Evolutionary conservation across 306 rosid genomes (phyloP).

Genomic region (Parietaria judaica): DNA sequence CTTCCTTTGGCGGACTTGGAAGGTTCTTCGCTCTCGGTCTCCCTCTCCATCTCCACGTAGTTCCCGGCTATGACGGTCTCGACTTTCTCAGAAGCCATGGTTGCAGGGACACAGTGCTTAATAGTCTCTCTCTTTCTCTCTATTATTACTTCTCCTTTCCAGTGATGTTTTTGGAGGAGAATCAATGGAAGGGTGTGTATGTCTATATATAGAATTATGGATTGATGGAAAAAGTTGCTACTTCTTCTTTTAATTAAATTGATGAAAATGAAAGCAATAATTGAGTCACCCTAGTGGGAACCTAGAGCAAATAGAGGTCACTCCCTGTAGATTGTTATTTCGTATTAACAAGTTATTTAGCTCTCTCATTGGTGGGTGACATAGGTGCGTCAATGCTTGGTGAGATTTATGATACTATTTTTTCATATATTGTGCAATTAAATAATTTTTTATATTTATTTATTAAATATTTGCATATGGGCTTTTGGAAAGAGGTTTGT

Average conservation of each 20-base stretch:
- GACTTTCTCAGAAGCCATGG: slow-evolving; percentile 95
- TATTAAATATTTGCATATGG: slow-evolving; percentile 11
- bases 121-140: neutral
- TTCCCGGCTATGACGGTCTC: slow-evolving; percentile 92
- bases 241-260: slow-evolving; percentile 8
- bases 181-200: slow-evolving; percentile 25
- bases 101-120: neutral
- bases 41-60: slow-evolving; percentile 90
- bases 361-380: slow-evolving; percentile 15
- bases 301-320: slow-evolving; percentile 28
- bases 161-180: slow-evolving; percentile 11
- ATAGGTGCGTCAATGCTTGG: slow-evolving; percentile 1
- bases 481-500: slow-evolving; percentile 17
- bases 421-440: neutral
- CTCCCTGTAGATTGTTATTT: slow-evolving; percentile 15
- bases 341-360: neutral
- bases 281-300: slow-evolving; percentile 34
- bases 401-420: neutral
- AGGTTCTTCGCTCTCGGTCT: slow-evolving; percentile 75
- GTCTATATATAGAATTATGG: slow-evolving; percentile 45
- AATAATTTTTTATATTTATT: neutral
- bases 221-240: slow-evolving; percentile 14
- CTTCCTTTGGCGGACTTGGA: slow-evolving; percentile 46
- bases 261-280: slow-evolving; percentile 18
- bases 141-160: slow-evolving; percentile 1